phyloP scores from a whole-genome alignment of 2,329 filamentous ascomycete genomes.

The Alternaria dauci region DNA sequence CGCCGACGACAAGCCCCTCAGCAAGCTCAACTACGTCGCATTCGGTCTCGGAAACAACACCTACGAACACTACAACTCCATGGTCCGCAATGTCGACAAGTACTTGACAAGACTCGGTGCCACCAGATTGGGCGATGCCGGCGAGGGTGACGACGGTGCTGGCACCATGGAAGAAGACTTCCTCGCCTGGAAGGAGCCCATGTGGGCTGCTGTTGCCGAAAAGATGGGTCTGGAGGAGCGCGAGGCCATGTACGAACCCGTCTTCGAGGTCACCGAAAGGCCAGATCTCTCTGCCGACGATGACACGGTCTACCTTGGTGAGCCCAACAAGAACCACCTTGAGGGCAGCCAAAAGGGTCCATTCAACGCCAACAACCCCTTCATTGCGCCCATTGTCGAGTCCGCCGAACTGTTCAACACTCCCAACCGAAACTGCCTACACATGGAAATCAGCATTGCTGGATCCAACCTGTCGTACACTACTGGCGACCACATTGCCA shows the following conservation, averaged over 20 bases:
- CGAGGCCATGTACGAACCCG: slow-evolving; percentile 93
- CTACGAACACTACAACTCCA: slow-evolving; percentile 98
- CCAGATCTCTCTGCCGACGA: slow-evolving; percentile 77
- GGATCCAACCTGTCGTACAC: slow-evolving; percentile 91
- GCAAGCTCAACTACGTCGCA: slow-evolving; percentile 87
- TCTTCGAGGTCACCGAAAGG: slow-evolving; percentile 82
- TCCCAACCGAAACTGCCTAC: slow-evolving; percentile 92
- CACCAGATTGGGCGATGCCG: slow-evolving; percentile 82
- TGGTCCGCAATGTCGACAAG: slow-evolving; percentile 92
- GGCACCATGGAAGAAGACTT: slow-evolving; percentile 99
- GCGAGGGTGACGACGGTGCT: slow-evolving; percentile 96
- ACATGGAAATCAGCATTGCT: slow-evolving; percentile 92
- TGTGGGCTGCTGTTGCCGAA: slow-evolving; percentile 87
- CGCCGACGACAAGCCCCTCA: slow-evolving; percentile 73
- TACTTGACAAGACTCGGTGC: slow-evolving; percentile 83
- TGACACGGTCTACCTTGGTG: slow-evolving; percentile 87
- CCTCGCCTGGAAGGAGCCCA: slow-evolving; percentile 97
- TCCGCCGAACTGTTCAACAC: slow-evolving; percentile 90
- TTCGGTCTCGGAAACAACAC: slow-evolving; percentile 99
- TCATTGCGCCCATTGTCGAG: slow-evolving; percentile 90
- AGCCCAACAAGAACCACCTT: slow-evolving; percentile 95
- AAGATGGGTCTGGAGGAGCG: slow-evolving; percentile 92
- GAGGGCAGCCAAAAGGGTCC: slow-evolving; percentile 84
- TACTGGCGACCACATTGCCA: slow-evolving; percentile 94
- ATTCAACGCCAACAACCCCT: slow-evolving; percentile 96